phyloP scores from a whole-genome alignment of 2,329 filamentous ascomycete genomes.

The Macrophomina pseudophaseolina region DNA sequence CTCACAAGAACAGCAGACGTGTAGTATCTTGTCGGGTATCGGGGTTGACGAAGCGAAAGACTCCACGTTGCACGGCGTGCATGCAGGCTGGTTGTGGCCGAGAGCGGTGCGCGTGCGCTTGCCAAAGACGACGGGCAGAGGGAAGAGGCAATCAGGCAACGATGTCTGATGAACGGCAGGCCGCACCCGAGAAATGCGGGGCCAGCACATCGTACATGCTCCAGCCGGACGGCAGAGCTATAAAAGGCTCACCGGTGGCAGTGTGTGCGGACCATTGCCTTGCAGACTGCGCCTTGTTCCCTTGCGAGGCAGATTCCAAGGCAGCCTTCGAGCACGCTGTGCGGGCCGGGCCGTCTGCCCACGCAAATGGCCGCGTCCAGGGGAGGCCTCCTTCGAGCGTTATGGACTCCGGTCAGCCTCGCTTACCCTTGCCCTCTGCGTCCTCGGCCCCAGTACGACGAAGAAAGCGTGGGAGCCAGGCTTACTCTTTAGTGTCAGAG shows the following conservation, averaged over 20 bases:
- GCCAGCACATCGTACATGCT: not conserved
- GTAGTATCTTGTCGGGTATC: not conserved
- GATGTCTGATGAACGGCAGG: not conserved
- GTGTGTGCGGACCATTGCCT: constrained; percentile 10
- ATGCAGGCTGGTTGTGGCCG: not conserved
- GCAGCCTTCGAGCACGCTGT: constrained; percentile 5
- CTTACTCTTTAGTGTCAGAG: not conserved
- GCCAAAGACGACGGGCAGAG: not conserved
- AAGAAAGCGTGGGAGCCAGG: not conserved
- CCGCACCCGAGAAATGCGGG: not conserved
- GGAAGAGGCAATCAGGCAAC: constrained; percentile 2
- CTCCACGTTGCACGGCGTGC: not conserved
- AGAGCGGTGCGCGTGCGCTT: no score
- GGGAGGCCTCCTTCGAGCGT: not conserved
- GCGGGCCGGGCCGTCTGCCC: constrained; percentile 9
- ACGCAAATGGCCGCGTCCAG: not conserved
- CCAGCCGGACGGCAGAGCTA: not conserved
- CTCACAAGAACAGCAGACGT: not conserved
- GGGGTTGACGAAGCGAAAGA: not conserved
- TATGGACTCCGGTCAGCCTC: constrained; percentile 2
- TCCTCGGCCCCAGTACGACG: not conserved
- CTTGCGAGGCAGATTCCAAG: not conserved
- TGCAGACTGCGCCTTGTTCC: constrained; percentile 1
- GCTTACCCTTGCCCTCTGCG: not conserved
- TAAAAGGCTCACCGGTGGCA: constrained; percentile 9